Evolutionary conservation across 371 early-diverging fungal genomes (phyloP).

Genomic region (Haplosporangium sp.): DNA sequence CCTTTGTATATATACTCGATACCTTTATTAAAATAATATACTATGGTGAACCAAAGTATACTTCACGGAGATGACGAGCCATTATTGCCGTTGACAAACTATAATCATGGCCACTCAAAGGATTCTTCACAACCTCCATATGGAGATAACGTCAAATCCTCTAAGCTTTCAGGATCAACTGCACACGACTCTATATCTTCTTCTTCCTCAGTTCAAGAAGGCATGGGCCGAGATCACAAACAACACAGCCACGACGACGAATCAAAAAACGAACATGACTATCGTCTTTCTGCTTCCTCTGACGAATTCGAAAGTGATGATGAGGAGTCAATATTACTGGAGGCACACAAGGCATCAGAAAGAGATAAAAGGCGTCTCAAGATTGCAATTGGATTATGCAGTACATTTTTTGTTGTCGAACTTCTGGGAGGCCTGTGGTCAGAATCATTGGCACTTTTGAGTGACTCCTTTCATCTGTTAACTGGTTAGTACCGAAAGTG

Average conservation of each 20-base stretch:
- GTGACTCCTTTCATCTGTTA: constrained; percentile 82
- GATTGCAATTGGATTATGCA: constrained; percentile 61
- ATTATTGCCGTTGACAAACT: constrained; percentile 25
- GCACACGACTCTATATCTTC: constrained; percentile 33
- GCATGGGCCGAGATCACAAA: neutral
- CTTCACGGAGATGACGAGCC: constrained; percentile 46
- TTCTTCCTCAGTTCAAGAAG: constrained; percentile 23
- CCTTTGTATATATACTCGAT: too few relatives aligned
- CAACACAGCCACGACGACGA: neutral
- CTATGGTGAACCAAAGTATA: constrained; percentile 23
- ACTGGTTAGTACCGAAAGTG: constrained; percentile 57
- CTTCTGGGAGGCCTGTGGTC: constrained; percentile 77
- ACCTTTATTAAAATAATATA: neutral
- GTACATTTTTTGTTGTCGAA: constrained; percentile 78
- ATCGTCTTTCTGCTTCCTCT: neutral
- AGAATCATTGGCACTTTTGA: constrained; percentile 76
- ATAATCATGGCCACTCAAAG: neutral
- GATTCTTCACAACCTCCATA: constrained; percentile 2
- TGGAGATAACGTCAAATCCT: constrained; percentile 15
- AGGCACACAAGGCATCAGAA: constrained; percentile 23
- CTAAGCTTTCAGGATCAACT: constrained; percentile 42
- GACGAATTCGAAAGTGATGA: constrained; percentile 13
- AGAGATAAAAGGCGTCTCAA: constrained; percentile 44
- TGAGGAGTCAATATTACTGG: constrained; percentile 29
- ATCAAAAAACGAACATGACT: constrained; percentile 4